Conservation (phyloP, 352 stramenopile species). For the Globisporangium irregulare region DNA sequence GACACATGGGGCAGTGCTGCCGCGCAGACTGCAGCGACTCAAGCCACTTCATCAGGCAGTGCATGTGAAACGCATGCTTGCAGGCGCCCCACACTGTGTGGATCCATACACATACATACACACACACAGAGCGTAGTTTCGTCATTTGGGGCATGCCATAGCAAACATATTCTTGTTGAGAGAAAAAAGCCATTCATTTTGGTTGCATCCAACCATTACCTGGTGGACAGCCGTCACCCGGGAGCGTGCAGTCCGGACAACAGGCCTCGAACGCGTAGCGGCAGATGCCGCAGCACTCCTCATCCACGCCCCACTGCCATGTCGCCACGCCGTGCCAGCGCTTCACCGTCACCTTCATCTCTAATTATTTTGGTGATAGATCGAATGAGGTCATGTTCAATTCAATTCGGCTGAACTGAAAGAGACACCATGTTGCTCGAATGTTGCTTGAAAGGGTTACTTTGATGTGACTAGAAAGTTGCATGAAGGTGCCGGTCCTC, state of each 20-base stretch:
- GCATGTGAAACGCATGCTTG: slow-evolving; percentile 92
- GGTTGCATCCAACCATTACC: slow-evolving; percentile 18
- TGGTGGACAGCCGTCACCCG: slow-evolving; percentile 82
- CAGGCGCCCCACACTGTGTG: slow-evolving; percentile 79
- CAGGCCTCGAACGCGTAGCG: slow-evolving; percentile 81
- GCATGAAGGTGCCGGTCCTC: too few species aligned
- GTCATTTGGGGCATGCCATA: not conserved
- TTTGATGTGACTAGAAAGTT: not conserved
- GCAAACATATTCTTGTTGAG: not conserved
- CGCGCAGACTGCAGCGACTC: slow-evolving; percentile 76
- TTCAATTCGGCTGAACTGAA: not conserved
- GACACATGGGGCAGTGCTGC: slow-evolving; percentile 89
- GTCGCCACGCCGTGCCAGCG: slow-evolving; percentile 88
- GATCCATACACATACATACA: not conserved
- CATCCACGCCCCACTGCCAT: slow-evolving; percentile 90
- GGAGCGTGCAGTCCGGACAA: slow-evolving; percentile 75
- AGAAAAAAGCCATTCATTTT: too few species aligned
- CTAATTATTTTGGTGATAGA: not conserved
- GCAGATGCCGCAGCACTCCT: slow-evolving; percentile 90
- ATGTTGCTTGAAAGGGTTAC: not conserved
- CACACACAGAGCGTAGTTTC: not conserved
- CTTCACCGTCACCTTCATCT: slow-evolving; percentile 84
- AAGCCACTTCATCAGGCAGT: slow-evolving; percentile 93
- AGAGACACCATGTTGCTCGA: not conserved
- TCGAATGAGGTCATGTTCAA: not conserved